Base-by-base conservation (phyloP, 1,139 yeast species). In the Nakaseomyces sp. region DNA sequence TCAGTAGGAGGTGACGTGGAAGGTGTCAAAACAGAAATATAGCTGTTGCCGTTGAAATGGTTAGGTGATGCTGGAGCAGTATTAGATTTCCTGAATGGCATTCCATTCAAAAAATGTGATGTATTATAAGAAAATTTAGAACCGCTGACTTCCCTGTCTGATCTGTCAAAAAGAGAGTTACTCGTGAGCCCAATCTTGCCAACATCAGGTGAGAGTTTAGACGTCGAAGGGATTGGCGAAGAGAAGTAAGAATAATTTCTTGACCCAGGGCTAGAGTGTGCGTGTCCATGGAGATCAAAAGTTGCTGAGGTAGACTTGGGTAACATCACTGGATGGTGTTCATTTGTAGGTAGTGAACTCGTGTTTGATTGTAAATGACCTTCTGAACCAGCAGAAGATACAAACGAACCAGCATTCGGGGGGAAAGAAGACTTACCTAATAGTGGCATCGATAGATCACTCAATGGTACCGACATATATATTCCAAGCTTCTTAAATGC, bases 41-140 rank as follows among this genome's bases (percentile, higher is more conserved):
- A 25, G 35, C 17, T 39, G 28, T 16, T 35, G 9, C 35, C 31
- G n/a, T 33, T 20, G 15, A 37, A 35, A 15, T 47, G 53, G 19
- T 47, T 47, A 18, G 63, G 61, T 7, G 63, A 59, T 10, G 61
- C 56, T 18, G 64, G 63, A 2, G 63, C 63, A 9, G 63, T 58
- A 24, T 49, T 52, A 30, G 59, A 50, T 42, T 56, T 56, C 33
- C 46, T 49, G 20, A 44, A 49, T 13, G 39, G 30, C 13, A 42
- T 41, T 26, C 17, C 42, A 32, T 36, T 43, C 24, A 44, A 10
- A 17, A 40, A 22, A 15, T 18, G 30, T 17, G n/a, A 36, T 2
- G 19, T 41, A 4, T 17, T 41, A 16, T 18, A 8, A n/a, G 18
- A n/a, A 9, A 13, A 12, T 7, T 20, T 20, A 20, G 17, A 42